A percentile compares a stretch with the other conserved stretches of the same genome.
phyloP scores from a whole-genome alignment of 164 flowering plant genomes.

The Cinnamomum chago region DNA sequence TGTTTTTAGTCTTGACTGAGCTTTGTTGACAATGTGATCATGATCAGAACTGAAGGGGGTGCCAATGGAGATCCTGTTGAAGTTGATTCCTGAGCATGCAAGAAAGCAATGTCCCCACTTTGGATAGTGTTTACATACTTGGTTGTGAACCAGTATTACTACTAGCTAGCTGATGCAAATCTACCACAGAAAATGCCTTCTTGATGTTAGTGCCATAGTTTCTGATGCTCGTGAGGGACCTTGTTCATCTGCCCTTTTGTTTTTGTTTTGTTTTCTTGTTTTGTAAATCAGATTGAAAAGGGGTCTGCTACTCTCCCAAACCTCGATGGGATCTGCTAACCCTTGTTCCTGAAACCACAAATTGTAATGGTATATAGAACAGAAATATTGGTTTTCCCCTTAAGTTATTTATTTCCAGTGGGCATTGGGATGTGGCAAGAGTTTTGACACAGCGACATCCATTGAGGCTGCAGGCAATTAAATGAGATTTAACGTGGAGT shows the following conservation, averaged over 20 bases:
- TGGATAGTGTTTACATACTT: constrained; percentile 26
- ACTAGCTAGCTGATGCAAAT: neutral
- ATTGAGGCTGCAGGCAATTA: too few species aligned
- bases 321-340: constrained; percentile 22
- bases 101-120: constrained; percentile 72
- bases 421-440: neutral
- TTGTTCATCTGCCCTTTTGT: neutral
- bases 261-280: constrained; percentile 8
- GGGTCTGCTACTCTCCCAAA: constrained; percentile 17
- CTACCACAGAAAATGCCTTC: neutral
- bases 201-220: neutral
- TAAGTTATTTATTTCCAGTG: neutral
- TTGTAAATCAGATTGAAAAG: constrained; percentile 30
- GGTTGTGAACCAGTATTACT: neutral
- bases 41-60: constrained; percentile 61
- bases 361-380: constrained; percentile 24
- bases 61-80: constrained; percentile 46
- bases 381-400: neutral
- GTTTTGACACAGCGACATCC: too few species aligned
- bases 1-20: neutral
- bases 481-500: too few species aligned
- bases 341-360: constrained; percentile 15
- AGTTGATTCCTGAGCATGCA: constrained; percentile 73
- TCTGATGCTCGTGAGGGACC: neutral
- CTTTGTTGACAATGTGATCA: neutral